phyloP scores from a whole-genome alignment of 2,329 filamentous ascomycete genomes.

The Cyclaneusma minus region DNA sequence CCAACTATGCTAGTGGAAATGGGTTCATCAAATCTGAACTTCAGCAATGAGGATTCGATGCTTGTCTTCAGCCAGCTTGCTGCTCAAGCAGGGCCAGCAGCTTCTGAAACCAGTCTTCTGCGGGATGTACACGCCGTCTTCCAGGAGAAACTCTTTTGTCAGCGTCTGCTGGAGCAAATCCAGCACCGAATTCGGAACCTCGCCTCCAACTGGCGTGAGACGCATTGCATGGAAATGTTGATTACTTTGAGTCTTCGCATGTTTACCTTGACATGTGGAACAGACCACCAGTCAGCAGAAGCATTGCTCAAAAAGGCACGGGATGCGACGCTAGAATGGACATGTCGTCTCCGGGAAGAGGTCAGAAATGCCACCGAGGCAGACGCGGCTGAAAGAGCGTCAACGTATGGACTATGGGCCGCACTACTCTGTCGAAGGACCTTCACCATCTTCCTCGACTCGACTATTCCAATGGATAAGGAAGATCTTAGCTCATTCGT shows the following conservation, averaged over 20 bases:
- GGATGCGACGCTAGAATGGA: constrained; percentile 31
- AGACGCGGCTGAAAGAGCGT: constrained; percentile 21
- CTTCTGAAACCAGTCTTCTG: constrained; percentile 15
- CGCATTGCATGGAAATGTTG: constrained; percentile 38
- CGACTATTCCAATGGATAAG: background rate
- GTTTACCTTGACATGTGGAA: constrained; percentile 11
- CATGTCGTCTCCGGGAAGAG: constrained; percentile 27
- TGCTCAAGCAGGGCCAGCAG: constrained; percentile 35
- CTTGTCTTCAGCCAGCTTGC: constrained; percentile 34
- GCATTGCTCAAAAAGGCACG: constrained; percentile 26
- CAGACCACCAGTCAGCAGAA: constrained; percentile 2
- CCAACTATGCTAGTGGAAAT: constrained; percentile 31
- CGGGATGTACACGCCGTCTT: constrained; percentile 34
- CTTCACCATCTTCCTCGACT: constrained; percentile 15
- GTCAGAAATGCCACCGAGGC: constrained; percentile 22
- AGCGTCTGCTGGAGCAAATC: constrained; percentile 30
- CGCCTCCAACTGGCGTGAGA: constrained; percentile 41
- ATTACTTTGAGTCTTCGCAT: constrained; percentile 32
- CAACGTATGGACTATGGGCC: constrained; percentile 33
- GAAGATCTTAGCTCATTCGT: constrained; percentile 18
- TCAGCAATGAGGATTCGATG: constrained; percentile 35
- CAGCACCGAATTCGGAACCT: constrained; percentile 28
- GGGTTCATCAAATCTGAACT: constrained; percentile 39
- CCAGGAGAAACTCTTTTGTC: constrained; percentile 31
- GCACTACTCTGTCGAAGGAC: constrained; percentile 39